These are phyloP conservation scores for Penicillium sp. DNA, from an alignment of 2,329 filamentous ascomycete species.

Conservation along the genomic window DNA sequence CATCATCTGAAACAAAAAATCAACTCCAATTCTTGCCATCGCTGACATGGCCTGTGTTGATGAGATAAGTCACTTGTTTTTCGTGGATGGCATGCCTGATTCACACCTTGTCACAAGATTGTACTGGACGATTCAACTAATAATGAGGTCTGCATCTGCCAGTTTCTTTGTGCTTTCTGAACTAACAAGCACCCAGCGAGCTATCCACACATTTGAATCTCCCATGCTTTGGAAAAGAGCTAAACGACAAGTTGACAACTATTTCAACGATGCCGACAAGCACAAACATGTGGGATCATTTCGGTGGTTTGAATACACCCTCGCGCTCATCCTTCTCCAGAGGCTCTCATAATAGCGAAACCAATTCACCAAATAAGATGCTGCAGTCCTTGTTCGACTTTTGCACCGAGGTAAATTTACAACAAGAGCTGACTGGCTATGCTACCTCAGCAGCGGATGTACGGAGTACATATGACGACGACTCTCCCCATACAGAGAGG, in stretches of 20 bases:
- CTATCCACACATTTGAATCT: background rate
- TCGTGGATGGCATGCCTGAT: background rate
- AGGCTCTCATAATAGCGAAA: background rate
- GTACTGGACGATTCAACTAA: background rate
- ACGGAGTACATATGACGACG: background rate
- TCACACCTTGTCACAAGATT: background rate
- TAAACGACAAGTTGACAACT: background rate
- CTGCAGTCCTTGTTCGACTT: background rate
- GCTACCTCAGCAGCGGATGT: background rate
- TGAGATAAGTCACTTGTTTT: background rate
- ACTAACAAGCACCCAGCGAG: background rate
- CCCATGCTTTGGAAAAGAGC: background rate
- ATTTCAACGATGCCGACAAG: background rate
- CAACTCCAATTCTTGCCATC: background rate
- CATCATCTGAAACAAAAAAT: background rate
- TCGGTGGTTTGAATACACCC: background rate
- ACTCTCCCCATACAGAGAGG: background rate
- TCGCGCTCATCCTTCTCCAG: background rate
- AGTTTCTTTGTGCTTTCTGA: background rate
- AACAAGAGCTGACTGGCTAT: background rate
- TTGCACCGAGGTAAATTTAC: background rate
- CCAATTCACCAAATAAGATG: background rate
- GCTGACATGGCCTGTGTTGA: background rate
- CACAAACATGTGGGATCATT: background rate
- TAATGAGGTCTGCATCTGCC: background rate